These are phyloP conservation scores for Plasmodium chabaudi DNA, from an alignment of 169 alveolate genomes.

Conservation along the genomic window DNA sequence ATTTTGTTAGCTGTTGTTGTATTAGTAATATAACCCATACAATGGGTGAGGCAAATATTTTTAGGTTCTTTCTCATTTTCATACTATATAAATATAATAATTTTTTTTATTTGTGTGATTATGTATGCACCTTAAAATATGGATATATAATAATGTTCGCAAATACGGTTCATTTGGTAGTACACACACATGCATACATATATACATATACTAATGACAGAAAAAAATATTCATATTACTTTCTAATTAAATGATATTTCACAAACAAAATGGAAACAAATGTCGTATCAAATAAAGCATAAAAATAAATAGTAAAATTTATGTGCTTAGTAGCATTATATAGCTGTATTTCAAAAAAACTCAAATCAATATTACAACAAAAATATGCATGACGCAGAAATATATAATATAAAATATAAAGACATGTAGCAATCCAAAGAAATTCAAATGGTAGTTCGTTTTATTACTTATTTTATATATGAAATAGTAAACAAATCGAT, in stretches of 20 bases:
- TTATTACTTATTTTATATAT: too few species aligned
- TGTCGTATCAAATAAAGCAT: too few species aligned
- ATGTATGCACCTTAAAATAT: too few species aligned
- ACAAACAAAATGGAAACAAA: background rate
- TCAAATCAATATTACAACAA: too few species aligned
- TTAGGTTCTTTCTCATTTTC: conserved; percentile 29
- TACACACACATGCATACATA: conserved; percentile 1
- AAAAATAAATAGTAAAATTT: too few species aligned
- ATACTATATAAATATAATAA: background rate
- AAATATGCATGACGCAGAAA: too few species aligned
- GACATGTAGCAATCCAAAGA: too few species aligned
- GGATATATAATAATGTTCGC: background rate
- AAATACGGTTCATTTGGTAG: background rate
- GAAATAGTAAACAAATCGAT: too few species aligned
- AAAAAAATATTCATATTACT: background rate
- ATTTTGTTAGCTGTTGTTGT: conserved; percentile 10
- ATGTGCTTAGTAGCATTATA: too few species aligned
- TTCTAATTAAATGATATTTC: conserved; percentile 4
- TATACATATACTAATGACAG: background rate
- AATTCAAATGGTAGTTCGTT: too few species aligned
- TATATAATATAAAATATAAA: too few species aligned
- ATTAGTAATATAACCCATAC: conserved; percentile 16
- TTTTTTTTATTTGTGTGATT: background rate
- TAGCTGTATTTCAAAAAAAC: too few species aligned
- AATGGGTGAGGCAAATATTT: conserved; percentile 18